Evolutionary conservation across 192 early-diverging fungal genomes (phyloP), one percentile per base, ranked within the genome.

Genomic region (Coemansia javaensis): DNA sequence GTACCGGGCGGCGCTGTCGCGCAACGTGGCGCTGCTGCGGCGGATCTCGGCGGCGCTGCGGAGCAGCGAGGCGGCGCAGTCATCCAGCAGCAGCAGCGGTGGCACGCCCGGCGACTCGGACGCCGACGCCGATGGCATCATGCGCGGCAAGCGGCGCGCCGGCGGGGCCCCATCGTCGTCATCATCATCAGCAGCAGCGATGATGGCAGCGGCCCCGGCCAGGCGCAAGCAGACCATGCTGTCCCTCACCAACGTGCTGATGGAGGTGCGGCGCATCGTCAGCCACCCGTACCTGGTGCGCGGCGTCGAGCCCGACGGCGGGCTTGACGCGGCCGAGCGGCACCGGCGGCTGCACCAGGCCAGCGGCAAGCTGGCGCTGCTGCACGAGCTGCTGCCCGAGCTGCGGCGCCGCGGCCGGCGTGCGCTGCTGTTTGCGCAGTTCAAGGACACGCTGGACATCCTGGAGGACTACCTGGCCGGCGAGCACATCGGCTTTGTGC

Each of bases 231-330:
- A 92, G 59, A 84, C 82, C 46, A 92, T 97, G n/a, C n/a, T n/a
- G n/a, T n/a, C n/a, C n/a, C 85, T 99, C 43, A 94, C 90, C 75
- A 99, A 99, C 75, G 81, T 90, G 9, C 86, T 99, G 39, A 95
- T 99, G 97, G 93, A 99, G 64, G 82, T 99, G 40, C 84, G 94
- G 28, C 97, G 98, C 66, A 90, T 99, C 54, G 93, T 90, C 67
- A 99, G 98, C 74, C 97, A 99, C 72, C 97, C 97, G 38, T 99
- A 88, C 66, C 93, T 97, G 13, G 97, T 91, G 79, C 85, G 88
- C 39, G 88, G 90, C 50, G 93, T 99, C 0, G 93, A 96, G 56
- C n/a, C n/a, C n/a, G n/a, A n/a, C n/a, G n/a, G 70, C 81, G 23
- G 61, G 78, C 17, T 74, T 99, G 68, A 90, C 93, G 56, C 89